Evolutionary conservation across 2,329 filamentous ascomycete species (phyloP).

Genomic region (Fusarium xyrophilum): DNA sequence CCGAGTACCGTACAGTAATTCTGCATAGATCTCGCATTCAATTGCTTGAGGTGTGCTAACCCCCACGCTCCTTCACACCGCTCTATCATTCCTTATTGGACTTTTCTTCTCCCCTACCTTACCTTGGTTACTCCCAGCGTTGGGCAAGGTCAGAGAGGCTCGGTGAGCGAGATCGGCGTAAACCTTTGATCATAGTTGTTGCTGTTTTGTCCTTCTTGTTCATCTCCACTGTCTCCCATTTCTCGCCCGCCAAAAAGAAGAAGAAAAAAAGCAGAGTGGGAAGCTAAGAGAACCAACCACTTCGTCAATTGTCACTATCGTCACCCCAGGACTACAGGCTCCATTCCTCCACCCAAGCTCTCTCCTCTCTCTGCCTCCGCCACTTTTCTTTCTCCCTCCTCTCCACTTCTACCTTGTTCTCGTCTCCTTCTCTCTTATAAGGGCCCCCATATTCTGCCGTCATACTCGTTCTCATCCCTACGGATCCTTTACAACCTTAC

Average conservation of each 20-base stretch:
- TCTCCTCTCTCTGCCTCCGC: slow-evolving; percentile 28
- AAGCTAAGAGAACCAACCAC: slow-evolving; percentile 19
- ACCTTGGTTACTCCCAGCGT: background rate
- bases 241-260: background rate
- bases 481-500: slow-evolving; percentile 20
- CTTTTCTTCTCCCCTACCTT: background rate
- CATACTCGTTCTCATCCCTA: slow-evolving; percentile 29
- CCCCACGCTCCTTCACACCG: slow-evolving; percentile 26
- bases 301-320: slow-evolving; percentile 27
- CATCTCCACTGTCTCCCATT: slow-evolving; percentile 6
- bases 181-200: background rate
- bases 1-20: slow-evolving; percentile 10
- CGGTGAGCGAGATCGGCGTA: slow-evolving; percentile 22
- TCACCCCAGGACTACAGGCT: slow-evolving; percentile 25
- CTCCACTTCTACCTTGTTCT: slow-evolving; percentile 30
- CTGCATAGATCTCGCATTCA: slow-evolving; percentile 25
- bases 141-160: background rate
- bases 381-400: slow-evolving; percentile 32
- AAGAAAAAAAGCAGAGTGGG: background rate
- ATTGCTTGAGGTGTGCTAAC: slow-evolving; percentile 16
- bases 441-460: slow-evolving; percentile 31
- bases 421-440: slow-evolving; percentile 24
- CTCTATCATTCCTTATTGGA: slow-evolving; percentile 3
- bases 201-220: background rate
- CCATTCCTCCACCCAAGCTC: slow-evolving; percentile 42